Base-by-base conservation (phyloP, 495 filamentous ascomycete species). In the Pseudoneurospora amorphoporcata region DNA sequence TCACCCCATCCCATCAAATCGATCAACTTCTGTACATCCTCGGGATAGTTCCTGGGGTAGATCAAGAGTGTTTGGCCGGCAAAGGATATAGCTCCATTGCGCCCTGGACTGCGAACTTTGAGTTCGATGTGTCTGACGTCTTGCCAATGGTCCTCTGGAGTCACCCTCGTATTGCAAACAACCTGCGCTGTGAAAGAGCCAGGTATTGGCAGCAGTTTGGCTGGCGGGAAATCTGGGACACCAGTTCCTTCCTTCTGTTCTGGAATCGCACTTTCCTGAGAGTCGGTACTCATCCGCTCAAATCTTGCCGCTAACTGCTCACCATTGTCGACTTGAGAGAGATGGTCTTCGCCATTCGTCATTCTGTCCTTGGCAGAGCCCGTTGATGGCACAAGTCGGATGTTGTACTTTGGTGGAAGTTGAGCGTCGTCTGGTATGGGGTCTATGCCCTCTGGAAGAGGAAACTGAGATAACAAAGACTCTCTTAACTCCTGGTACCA, bases 101-200 rank as follows among this genome's bases (percentile, higher is more conserved):
- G 17, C 69, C 72, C 45, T 72, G 69, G 37, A 61, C 14, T 35
- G 53, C 53, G 53, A 8, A 61, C 29, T 61, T 61, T 1, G 14
- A 61, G 29, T 17, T 61, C 53, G 12, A 61, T 61, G 29, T 61
- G 53, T 35, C 53, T 23, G 39, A 98, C 95, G 84, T 98, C 96
- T 80, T 99, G 95, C 91, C 93, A 98, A 80, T 99, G 95, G 8
- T 79, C 82, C 8, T 75, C 58, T 3, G 94, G 88, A 0, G 95
- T 98, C 1, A 97, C 77, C 39, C 94, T 87, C n/a, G 81, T 79
- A 77, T 97, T 97, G 32, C 83, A 72, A 0, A 81, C 8, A 1
- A 94, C 23, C 0, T 70, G 77, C 9, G 82, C 85, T 0, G 77
- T 76, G 37, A 85, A 76, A 3, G 84, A 81, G 32, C 82, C 81